A percentile compares a stretch with the other conserved stretches of the same genome.
phyloP scores from a whole-genome alignment of 345 rosid genomes.

The Melaleuca alternifolia region DNA sequence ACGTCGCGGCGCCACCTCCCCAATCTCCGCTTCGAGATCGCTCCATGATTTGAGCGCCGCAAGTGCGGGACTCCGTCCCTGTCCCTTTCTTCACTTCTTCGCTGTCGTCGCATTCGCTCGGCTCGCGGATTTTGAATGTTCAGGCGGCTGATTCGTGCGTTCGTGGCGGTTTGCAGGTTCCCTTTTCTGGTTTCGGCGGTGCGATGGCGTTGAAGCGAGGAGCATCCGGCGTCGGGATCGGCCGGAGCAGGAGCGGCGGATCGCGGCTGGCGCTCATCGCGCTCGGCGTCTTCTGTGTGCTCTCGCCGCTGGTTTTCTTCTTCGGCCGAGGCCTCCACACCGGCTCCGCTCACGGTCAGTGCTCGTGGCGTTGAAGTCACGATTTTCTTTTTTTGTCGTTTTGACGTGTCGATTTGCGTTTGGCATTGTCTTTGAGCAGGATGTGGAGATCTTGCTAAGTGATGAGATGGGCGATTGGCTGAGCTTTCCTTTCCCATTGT shows the following conservation, averaged over 20 bases:
- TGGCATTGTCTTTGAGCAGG: background rate
- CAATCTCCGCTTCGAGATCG: background rate
- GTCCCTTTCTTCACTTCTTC: background rate
- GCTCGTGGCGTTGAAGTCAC: background rate
- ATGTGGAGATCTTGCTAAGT: background rate
- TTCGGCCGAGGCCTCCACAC: slow-evolving; percentile 50
- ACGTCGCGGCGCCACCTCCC: background rate
- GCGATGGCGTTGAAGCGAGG: slow-evolving; percentile 76
- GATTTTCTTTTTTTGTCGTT: background rate
- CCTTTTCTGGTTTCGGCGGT: background rate
- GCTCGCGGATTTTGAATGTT: background rate
- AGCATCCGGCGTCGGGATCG: slow-evolving; percentile 16
- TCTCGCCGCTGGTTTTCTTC: slow-evolving; percentile 62
- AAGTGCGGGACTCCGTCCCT: background rate
- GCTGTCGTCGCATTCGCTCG: background rate
- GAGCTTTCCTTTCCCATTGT: background rate
- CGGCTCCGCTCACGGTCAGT: background rate
- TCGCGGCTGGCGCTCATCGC: slow-evolving; percentile 40
- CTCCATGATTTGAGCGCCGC: background rate
- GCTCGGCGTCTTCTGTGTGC: slow-evolving; percentile 43
- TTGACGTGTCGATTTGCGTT: background rate
- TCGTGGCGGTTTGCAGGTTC: slow-evolving; percentile 11
- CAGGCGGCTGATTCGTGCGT: background rate
- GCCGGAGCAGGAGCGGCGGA: slow-evolving; percentile 40
- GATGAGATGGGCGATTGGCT: background rate